Percentiles rank a stretch among this genome's conserved stretches.
Evolutionary conservation across 2,329 filamentous ascomycete species (phyloP).

Genomic region (Cladophialophora chaetospira): DNA sequence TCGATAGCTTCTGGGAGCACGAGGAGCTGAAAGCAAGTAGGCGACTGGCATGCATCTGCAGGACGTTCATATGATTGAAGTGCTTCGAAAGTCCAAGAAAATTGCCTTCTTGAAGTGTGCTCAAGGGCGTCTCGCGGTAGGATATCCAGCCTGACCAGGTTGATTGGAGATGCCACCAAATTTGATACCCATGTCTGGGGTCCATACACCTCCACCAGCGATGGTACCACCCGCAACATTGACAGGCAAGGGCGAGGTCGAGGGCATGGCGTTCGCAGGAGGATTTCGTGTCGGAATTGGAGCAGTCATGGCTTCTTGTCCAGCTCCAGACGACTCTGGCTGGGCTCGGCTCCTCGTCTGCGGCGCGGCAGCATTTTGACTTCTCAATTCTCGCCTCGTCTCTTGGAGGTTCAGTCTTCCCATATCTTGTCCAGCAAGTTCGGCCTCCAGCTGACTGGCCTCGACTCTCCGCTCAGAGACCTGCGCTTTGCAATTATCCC

Average conservation of each 20-base stretch:
- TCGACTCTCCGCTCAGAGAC: constrained; percentile 79
- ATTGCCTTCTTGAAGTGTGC: background rate
- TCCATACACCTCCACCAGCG: constrained; percentile 65
- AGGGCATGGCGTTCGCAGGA: constrained; percentile 55
- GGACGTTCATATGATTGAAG: no score
- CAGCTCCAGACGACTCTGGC: constrained; percentile 20
- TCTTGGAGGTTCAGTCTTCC: constrained; percentile 55
- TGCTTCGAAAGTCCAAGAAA: background rate
- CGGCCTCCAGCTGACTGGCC: constrained; percentile 75
- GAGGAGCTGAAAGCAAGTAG: no score
- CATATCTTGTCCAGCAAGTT: constrained; percentile 61
- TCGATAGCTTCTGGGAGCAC: no score
- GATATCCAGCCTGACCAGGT: constrained; percentile 28
- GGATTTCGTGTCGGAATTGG: constrained; percentile 49
- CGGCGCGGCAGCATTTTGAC: constrained; percentile 23
- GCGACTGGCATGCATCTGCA: background rate
- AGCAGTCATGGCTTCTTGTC: constrained; percentile 44
- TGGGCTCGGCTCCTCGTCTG: constrained; percentile 39
- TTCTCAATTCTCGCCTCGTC: constrained; percentile 45
- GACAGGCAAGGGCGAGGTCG: constrained; percentile 35
- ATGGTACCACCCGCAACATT: constrained; percentile 33
- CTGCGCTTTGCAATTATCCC: constrained; percentile 78
- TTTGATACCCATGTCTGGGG: constrained; percentile 76
- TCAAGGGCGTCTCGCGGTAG: constrained; percentile 17
- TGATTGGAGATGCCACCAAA: constrained; percentile 57